Evolutionary conservation across 192 early-diverging fungal genomes (phyloP).

Genomic region (Cetraspora pellucida): DNA sequence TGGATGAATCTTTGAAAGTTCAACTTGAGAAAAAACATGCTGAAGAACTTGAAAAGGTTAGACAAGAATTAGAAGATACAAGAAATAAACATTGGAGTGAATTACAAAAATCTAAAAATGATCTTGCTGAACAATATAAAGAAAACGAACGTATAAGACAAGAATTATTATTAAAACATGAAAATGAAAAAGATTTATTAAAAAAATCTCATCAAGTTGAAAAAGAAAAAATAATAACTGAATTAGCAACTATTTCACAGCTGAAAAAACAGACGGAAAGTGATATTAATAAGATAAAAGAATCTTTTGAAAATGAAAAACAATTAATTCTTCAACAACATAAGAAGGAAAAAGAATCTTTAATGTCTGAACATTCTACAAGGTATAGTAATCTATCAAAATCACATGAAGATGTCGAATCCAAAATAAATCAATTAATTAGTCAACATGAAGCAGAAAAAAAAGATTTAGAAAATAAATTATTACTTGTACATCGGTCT

Average conservation of each 20-base stretch:
- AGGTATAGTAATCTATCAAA: background rate
- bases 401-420: background rate
- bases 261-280: background rate
- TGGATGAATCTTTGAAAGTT: background rate
- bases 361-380: background rate
- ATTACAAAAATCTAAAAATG: conserved; percentile 11
- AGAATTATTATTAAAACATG: background rate
- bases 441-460: background rate
- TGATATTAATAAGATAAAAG: background rate
- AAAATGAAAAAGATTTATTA: conserved; percentile 11
- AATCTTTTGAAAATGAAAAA: background rate
- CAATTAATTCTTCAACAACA: background rate
- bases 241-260: background rate
- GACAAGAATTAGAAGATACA: conserved; percentile 24
- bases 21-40: background rate
- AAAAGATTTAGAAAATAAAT: background rate
- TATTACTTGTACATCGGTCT: background rate
- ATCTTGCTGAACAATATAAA: conserved; percentile 13
- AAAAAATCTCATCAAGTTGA: background rate
- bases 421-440: background rate
- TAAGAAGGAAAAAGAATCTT: background rate
- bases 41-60: conserved; percentile 5
- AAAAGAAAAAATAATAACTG: background rate
- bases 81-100: conserved; percentile 24
- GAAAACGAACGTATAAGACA: background rate